These are phyloP conservation scores for Candida anglica DNA, from an alignment of 805 yeast genomes.

Conservation along the genomic window DNA sequence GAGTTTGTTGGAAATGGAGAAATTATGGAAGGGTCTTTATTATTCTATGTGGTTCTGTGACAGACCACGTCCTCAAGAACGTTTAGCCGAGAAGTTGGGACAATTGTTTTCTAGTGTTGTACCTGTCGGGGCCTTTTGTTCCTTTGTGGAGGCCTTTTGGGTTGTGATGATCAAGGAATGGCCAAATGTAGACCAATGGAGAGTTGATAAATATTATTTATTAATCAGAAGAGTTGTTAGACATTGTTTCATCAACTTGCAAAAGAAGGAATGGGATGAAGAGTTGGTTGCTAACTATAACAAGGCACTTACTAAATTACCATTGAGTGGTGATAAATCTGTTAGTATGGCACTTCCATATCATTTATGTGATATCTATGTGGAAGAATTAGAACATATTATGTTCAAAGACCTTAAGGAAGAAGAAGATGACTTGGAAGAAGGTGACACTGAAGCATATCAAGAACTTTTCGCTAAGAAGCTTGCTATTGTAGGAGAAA, in stretches of 20 bases:
- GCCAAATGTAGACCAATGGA: constrained; percentile 77
- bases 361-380: constrained; percentile 77
- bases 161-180: constrained; percentile 73
- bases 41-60: constrained; percentile 97
- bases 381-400: constrained; percentile 78
- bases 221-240: constrained; percentile 73
- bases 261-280: constrained; percentile 51
- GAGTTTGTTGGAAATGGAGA: constrained; percentile 57
- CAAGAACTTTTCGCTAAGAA: constrained; percentile 24
- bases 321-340: constrained; percentile 55
- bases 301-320: constrained; percentile 36
- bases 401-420: constrained; percentile 47
- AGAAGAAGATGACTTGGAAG: constrained; percentile 37
- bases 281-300: constrained; percentile 44
- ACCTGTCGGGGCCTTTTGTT: constrained; percentile 38
- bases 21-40: constrained; percentile 95
- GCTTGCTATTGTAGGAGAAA: constrained; percentile 29
- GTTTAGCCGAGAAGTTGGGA: constrained; percentile 72
- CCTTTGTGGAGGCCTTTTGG: constrained; percentile 79
- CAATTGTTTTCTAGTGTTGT: constrained; percentile 44
- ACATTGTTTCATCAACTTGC: constrained; percentile 57
- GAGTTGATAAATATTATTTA: constrained; percentile 83
- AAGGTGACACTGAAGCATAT: constrained; percentile 25
- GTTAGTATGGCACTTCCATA: constrained; percentile 75
- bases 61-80: constrained; percentile 87